Evolutionary conservation across 345 rosid genomes (phyloP).

Genomic region (Heritiera littoralis): DNA sequence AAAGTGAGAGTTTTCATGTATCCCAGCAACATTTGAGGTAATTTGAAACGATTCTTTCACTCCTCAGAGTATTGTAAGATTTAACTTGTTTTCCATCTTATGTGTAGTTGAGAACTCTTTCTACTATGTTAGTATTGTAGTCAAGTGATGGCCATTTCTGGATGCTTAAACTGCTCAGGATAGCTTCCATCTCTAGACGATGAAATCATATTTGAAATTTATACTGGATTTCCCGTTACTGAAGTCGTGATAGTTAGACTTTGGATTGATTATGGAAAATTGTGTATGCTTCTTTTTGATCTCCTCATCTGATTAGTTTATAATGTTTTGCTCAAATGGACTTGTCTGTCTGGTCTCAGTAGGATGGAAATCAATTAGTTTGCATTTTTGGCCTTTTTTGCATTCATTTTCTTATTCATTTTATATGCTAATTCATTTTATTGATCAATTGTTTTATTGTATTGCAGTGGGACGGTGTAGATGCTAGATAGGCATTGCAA

Average conservation of each 20-base stretch:
- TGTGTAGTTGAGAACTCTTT: neutral
- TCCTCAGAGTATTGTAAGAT: neutral
- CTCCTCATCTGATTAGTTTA: neutral
- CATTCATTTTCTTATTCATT: neutral
- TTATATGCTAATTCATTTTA: neutral
- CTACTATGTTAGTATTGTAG: neutral
- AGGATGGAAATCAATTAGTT: neutral
- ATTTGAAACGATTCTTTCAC: neutral
- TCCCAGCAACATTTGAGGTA: constrained; percentile 50
- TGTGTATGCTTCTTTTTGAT: neutral
- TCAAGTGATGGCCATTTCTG: neutral
- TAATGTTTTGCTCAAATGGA: neutral
- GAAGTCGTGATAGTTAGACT: neutral
- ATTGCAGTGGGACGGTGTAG: neutral
- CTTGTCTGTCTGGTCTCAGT: neutral
- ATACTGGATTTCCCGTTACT: neutral
- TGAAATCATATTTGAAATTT: neutral
- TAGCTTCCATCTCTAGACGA: neutral
- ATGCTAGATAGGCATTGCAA: constrained; percentile 5
- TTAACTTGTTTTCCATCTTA: neutral
- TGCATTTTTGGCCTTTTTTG: neutral
- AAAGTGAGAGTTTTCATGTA: constrained; percentile 63
- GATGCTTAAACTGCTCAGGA: neutral
- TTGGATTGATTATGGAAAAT: neutral
- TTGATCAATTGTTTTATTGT: neutral